Base-by-base conservation (phyloP, 2,329 filamentous ascomycete species). In the Colletotrichum sojae region DNA sequence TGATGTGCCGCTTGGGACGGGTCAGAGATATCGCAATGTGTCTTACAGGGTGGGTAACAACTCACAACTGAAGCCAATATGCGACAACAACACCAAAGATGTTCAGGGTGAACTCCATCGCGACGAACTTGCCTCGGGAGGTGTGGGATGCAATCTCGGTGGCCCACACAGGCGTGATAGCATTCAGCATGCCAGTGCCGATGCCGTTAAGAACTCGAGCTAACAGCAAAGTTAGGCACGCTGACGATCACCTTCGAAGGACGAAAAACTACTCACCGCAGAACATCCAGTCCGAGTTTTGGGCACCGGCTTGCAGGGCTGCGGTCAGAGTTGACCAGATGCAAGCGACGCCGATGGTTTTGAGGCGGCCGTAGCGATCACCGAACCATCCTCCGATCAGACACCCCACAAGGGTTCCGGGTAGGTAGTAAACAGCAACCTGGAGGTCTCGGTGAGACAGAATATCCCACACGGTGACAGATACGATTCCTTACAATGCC, bases 31-130 rank as follows among this genome's bases (percentile, higher is more conserved):
- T 31, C 12, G 2, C 13, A 46, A 12, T 46, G 45, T 8, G 3
- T 46, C 18, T 13, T 16, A 25, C 22, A n/a, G 9, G 16, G 16
- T n/a, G 43, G 3, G 4, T 5, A 46, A 6, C 22, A 69, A 36
- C 75, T 73, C 54, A 78, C 76, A 87, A 90, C 72, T 85, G 83
- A 6, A 85, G 77, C 89, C 89, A 91, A 72, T 92, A 92, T 3
- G 79, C 79, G 3, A 81, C 78, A 0, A 77, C 86, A 80, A 75
- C 58, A 12, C 64, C 64, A 12, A 67, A 67, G 8, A 67, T 67
- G 15, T 93, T 94, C 9, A 93, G 78, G 0, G 90, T 93, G 71
- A 94, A 93, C 73, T 93, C 91, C 62, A 92, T 89, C 10, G 90
- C 89, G 65, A 93, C 88, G 71, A 92, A 92, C 55, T 89, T 85